Evolutionary conservation across 1,139 yeast species (phyloP).

Genomic region (Taphrina deformans): DNA sequence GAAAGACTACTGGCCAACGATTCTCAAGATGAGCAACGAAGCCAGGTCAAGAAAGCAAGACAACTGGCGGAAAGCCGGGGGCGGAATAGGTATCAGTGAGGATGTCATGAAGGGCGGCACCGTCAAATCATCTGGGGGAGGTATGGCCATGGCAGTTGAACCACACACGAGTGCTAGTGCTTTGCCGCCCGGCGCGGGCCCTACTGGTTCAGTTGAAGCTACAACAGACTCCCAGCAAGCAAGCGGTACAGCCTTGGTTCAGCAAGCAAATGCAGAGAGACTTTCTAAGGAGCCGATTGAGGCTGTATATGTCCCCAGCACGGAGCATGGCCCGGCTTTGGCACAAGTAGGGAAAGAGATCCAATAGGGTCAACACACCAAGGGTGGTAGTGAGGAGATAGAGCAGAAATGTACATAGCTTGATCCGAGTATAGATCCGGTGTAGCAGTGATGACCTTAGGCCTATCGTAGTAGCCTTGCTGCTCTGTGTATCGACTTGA

Average conservation of each 20-base stretch:
- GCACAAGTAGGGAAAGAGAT: not conserved
- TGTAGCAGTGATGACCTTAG: too few species aligned
- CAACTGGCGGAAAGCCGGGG: constrained; percentile 28
- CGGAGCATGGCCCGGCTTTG: not conserved
- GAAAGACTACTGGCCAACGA: constrained; percentile 73
- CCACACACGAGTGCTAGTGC: not conserved
- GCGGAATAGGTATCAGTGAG: constrained; percentile 28
- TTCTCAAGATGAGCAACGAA: constrained; percentile 58
- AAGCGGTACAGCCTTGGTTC: not conserved
- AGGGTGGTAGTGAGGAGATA: not conserved
- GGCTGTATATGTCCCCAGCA: constrained; percentile 20
- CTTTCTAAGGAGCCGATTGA: constrained; percentile 10
- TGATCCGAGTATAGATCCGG: too few species aligned
- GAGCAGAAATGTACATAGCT: not conserved
- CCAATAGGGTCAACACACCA: not conserved
- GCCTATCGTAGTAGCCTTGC: too few species aligned
- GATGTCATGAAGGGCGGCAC: constrained; percentile 12
- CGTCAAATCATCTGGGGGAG: not conserved
- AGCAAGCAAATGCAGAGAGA: not conserved
- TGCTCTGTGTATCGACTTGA: too few species aligned
- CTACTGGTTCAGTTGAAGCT: not conserved
- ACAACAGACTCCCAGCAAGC: not conserved
- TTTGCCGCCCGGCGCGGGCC: not conserved
- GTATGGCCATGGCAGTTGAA: constrained; percentile 22
- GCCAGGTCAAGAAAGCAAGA: constrained; percentile 47